phyloP scores from a whole-genome alignment of 768 basidiomycete genomes.

The Trametes coccinea region DNA sequence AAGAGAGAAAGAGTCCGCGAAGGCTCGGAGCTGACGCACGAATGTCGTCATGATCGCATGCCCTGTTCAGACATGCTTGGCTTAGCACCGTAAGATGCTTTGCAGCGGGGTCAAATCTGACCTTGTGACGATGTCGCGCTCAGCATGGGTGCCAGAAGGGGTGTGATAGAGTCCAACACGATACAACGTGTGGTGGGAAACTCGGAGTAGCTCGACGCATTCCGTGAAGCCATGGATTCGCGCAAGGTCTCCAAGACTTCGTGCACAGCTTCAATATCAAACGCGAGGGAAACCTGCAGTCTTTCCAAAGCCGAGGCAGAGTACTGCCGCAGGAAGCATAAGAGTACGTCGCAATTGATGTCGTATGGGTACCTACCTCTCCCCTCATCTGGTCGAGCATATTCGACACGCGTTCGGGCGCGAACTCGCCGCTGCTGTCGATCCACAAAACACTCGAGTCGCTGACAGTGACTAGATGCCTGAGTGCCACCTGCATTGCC shows the following conservation, averaged over 20 bases:
- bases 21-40: slow-evolving; percentile 60
- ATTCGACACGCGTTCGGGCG: slow-evolving; percentile 44
- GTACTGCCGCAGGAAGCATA: slow-evolving; percentile 21
- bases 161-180: slow-evolving; percentile 66
- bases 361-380: slow-evolving; percentile 20
- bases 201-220: neutral
- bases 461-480: slow-evolving; percentile 44
- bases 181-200: slow-evolving; percentile 42
- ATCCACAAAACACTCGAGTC: slow-evolving; percentile 62
- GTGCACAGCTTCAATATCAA: slow-evolving; percentile 57
- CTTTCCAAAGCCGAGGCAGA: slow-evolving; percentile 47
- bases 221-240: slow-evolving; percentile 27
- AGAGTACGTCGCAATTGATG: neutral
- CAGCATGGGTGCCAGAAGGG: slow-evolving; percentile 61
- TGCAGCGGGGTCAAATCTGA: neutral
- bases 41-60: slow-evolving; percentile 74
- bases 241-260: slow-evolving; percentile 49
- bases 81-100: neutral
- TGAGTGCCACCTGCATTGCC: slow-evolving; percentile 57
- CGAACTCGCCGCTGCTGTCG: slow-evolving; percentile 70
- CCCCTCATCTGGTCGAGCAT: slow-evolving; percentile 11
- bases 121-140: slow-evolving; percentile 68
- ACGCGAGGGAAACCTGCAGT: slow-evolving; percentile 57
- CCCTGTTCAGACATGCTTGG: slow-evolving; percentile 32
- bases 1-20: slow-evolving; percentile 46